Conservation (phyloP, 148 eudicot genomes). For the Dianthus caryophyllus region DNA sequence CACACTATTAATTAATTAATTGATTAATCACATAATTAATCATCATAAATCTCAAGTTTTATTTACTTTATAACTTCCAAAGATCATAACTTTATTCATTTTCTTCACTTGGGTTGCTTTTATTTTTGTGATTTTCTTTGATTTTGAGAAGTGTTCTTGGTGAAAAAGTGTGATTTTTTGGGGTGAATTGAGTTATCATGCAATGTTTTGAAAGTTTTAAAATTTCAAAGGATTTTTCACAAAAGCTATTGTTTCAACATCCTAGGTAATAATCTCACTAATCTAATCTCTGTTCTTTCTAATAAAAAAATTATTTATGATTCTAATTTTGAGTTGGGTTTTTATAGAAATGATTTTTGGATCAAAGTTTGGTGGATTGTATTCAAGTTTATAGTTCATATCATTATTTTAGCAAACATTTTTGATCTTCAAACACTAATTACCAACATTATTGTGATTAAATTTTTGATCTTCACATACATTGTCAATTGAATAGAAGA, state of each 20-base stretch:
- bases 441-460: no score
- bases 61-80: neutral
- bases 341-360: neutral
- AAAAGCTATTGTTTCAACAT: constrained; percentile 1
- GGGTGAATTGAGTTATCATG: no score
- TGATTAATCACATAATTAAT: no score
- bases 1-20: neutral
- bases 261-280: constrained; percentile 15
- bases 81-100: constrained; percentile 3
- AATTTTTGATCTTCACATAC: no score
- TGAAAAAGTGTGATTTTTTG: no score
- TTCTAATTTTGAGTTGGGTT: neutral
- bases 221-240: neutral
- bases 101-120: constrained; percentile 5
- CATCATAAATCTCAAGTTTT: neutral
- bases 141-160: neutral
- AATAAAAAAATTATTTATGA: no score
- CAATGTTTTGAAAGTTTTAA: neutral
- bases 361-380: no score
- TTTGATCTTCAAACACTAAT: no score
- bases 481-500: no score
- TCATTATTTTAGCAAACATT: no score
- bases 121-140: neutral
- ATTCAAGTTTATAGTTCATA: no score
- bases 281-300: neutral